Conservation (phyloP, 768 basidiomycete species). For the Lentinula sp. region DNA sequence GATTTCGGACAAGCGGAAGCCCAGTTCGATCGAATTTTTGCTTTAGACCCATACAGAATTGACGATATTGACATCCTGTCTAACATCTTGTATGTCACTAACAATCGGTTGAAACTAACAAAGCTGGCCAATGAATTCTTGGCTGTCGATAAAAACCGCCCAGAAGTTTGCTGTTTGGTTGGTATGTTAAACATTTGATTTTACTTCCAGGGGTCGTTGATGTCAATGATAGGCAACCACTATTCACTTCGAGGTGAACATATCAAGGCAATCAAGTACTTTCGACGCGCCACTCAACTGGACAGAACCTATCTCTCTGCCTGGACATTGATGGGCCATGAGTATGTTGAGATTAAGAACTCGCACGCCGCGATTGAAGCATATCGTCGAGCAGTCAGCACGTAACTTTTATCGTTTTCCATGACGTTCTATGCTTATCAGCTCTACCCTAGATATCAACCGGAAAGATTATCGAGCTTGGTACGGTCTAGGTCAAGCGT, state of each 20-base stretch:
- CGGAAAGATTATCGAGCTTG: conserved; percentile 96
- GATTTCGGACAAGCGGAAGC: conserved; percentile 84
- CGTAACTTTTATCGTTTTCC: conserved; percentile 18
- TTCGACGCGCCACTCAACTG: conserved; percentile 89
- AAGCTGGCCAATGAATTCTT: conserved; percentile 90
- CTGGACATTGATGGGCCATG: conserved; percentile 99
- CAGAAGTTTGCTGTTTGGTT: conserved; percentile 93
- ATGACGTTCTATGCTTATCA: not conserved
- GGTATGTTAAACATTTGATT: conserved; percentile 46
- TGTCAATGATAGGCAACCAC: conserved; percentile 75
- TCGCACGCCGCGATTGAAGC: conserved; percentile 98
- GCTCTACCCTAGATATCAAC: conserved; percentile 69
- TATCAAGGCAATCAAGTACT: conserved; percentile 94
- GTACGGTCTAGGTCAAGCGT: conserved; percentile 98
- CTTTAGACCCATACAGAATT: conserved; percentile 79
- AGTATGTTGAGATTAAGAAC: conserved; percentile 98
- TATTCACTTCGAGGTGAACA: conserved; percentile 92
- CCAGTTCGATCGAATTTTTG: conserved; percentile 80
- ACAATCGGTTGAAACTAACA: conserved; percentile 82
- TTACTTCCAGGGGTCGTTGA: not conserved
- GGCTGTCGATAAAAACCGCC: conserved; percentile 84
- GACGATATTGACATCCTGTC: conserved; percentile 96
- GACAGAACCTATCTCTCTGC: conserved; percentile 94
- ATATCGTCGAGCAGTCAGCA: conserved; percentile 92
- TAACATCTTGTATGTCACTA: conserved; percentile 94